phyloP scores from a whole-genome alignment of 306 rosid species.

The Lathyrus oleraceus region DNA sequence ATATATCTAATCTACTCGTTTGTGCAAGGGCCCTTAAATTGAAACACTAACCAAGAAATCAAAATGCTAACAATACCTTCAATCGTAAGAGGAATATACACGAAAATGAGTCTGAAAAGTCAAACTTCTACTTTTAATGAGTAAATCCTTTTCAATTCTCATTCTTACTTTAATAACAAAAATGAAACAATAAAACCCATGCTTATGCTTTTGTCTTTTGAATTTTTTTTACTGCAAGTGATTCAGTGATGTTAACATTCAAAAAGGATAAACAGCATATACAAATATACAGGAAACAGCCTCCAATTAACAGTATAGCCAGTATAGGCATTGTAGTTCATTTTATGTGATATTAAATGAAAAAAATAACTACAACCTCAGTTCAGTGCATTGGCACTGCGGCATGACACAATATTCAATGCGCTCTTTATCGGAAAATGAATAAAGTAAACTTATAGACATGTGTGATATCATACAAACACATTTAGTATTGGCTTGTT shows the following conservation, averaged over 20 bases:
- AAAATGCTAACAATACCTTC: constrained; percentile 2
- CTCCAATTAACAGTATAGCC: background rate
- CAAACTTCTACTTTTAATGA: constrained; percentile 2
- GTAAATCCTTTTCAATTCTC: constrained; percentile 8
- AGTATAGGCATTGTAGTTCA: background rate
- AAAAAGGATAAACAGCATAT: constrained; percentile 9
- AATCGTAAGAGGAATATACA: constrained; percentile 13
- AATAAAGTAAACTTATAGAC: constrained; percentile 22
- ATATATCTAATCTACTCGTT: constrained; percentile 7
- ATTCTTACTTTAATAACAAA: constrained; percentile 12
- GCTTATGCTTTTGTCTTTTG: background rate
- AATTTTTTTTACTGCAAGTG: background rate
- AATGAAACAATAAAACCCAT: background rate
- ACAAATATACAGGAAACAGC: constrained; percentile 3
- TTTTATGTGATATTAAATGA: constrained; percentile 6
- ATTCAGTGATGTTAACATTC: constrained; percentile 7
- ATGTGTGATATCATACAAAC: background rate
- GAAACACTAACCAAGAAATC: constrained; percentile 23
- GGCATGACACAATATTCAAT: constrained; percentile 7
- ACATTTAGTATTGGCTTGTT: background rate
- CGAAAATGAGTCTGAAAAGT: background rate
- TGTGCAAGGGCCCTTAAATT: constrained; percentile 6
- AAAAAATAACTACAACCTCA: background rate
- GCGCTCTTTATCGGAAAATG: background rate
- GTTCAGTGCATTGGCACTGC: constrained; percentile 3